A percentile compares a stretch with the other conserved stretches of the same genome.
These are phyloP conservation scores for Tuber borchii DNA, from an alignment of 495 filamentous ascomycete species.

Conservation along the genomic window DNA sequence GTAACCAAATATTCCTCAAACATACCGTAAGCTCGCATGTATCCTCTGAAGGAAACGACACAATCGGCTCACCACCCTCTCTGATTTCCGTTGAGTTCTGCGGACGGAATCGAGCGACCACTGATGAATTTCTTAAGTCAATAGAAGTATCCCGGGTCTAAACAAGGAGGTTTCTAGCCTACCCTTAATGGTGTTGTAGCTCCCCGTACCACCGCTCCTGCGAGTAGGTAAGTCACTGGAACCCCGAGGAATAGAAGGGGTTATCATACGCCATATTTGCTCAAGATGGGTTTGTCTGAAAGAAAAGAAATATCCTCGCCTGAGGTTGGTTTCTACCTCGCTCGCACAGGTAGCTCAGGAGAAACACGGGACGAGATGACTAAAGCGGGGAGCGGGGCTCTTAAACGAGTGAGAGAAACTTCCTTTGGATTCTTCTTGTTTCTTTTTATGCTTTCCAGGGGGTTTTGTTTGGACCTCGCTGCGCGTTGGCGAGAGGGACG, in stretches of 20 bases:
- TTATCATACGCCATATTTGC: conserved; percentile 38
- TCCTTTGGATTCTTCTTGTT: neutral
- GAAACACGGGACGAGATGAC: neutral
- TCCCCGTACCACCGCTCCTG: conserved; percentile 45
- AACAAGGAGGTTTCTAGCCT: conserved; percentile 35
- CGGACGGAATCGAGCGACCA: conserved; percentile 94
- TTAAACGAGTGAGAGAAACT: neutral
- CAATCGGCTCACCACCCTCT: conserved; percentile 84
- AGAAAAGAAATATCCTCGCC: conserved; percentile 4
- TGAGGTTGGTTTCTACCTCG: neutral
- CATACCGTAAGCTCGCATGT: conserved; percentile 81
- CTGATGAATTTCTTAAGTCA: conserved; percentile 44
- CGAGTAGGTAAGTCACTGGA: conserved; percentile 14
- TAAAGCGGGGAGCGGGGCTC: neutral
- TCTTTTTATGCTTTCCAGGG: neutral
- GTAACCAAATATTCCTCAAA: conserved; percentile 19
- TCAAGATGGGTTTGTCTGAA: neutral
- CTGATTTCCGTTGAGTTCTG: conserved; percentile 89
- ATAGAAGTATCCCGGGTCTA: conserved; percentile 30
- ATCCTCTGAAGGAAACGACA: conserved; percentile 78
- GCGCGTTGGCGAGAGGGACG: neutral
- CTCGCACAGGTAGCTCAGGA: neutral
- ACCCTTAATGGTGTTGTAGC: conserved; percentile 69
- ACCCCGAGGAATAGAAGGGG: conserved; percentile 1
- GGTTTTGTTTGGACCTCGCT: neutral